Conservation (phyloP, 2,329 filamentous ascomycete species). For the Verruconis gallopava region DNA sequence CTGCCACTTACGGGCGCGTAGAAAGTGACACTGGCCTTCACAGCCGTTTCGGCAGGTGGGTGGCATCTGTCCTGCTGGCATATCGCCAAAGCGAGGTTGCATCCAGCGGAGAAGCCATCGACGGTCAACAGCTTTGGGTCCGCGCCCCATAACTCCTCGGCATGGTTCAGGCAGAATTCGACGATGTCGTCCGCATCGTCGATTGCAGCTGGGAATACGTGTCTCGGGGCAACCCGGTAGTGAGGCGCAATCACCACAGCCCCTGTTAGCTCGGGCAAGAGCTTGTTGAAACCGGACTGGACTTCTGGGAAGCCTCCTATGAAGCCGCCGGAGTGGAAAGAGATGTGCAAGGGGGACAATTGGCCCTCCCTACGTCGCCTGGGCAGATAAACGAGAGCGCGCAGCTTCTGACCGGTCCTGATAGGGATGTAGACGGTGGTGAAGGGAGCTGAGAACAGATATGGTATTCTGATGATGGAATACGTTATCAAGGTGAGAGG, state of each 20-base stretch:
- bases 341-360: conserved; percentile 29
- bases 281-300: conserved; percentile 22
- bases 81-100: conserved; percentile 29
- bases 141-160: conserved; percentile 23
- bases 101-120: conserved; percentile 33
- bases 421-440: conserved; percentile 24
- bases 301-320: conserved; percentile 32
- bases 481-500: conserved; percentile 28
- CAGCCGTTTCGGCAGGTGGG: conserved; percentile 16
- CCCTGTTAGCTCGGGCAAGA: conserved; percentile 26
- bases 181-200: conserved; percentile 34
- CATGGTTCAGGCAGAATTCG: conserved; percentile 27
- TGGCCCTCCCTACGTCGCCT: conserved; percentile 10
- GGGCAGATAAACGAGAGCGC: conserved; percentile 25
- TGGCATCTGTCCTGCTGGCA: conserved; percentile 13
- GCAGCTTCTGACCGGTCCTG: conserved; percentile 15
- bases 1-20: conserved; percentile 22
- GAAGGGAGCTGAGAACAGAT: conserved; percentile 26
- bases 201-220: conserved; percentile 28
- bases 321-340: conserved; percentile 34
- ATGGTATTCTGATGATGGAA: conserved; percentile 24
- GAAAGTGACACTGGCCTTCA: conserved; percentile 30
- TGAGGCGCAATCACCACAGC: conserved; percentile 27
- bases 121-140: conserved; percentile 31
- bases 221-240: conserved; percentile 30